Conservation (phyloP, 140 eudicot genomes). For the Flaveria floridana region DNA sequence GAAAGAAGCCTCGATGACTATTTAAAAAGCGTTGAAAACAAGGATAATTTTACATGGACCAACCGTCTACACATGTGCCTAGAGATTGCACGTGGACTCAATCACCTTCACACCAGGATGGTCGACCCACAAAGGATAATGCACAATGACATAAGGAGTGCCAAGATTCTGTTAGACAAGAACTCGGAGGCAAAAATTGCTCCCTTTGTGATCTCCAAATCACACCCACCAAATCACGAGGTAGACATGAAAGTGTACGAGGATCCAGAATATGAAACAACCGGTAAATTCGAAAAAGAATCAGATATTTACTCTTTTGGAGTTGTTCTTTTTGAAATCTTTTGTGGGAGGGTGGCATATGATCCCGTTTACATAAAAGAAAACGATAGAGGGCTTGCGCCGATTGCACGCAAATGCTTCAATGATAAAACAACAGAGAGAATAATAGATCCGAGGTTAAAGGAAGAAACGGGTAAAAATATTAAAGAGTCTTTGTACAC, state of each 20-base stretch:
- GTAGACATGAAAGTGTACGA: neutral
- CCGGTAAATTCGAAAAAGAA: neutral
- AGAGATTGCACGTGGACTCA: slow-evolving; percentile 7
- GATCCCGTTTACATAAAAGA: neutral
- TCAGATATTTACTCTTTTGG: slow-evolving; percentile 10
- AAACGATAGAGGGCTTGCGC: slow-evolving; percentile 8
- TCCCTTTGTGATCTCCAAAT: slow-evolving; percentile 12
- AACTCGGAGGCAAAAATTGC: neutral
- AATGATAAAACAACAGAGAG: neutral
- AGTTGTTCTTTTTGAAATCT: slow-evolving; percentile 14
- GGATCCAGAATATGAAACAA: slow-evolving; percentile 4
- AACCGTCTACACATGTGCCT: slow-evolving; percentile 5
- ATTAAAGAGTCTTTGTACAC: neutral
- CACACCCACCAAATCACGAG: neutral
- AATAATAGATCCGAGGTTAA: neutral
- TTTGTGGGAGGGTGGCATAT: slow-evolving; percentile 17
- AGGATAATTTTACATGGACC: neutral
- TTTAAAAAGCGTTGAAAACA: neutral
- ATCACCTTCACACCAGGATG: slow-evolving; percentile 17
- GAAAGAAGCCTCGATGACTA: slow-evolving; percentile 5
- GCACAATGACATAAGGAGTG: neutral
- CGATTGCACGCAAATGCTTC: slow-evolving; percentile 1
- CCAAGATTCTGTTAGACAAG: slow-evolving; percentile 10
- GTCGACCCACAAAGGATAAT: neutral
- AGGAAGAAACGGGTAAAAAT: neutral